A percentile compares a stretch with the other conserved stretches of the same genome.
phyloP scores from a whole-genome alignment of 2,329 filamentous ascomycete genomes.

The Diaporthe caulivora region DNA sequence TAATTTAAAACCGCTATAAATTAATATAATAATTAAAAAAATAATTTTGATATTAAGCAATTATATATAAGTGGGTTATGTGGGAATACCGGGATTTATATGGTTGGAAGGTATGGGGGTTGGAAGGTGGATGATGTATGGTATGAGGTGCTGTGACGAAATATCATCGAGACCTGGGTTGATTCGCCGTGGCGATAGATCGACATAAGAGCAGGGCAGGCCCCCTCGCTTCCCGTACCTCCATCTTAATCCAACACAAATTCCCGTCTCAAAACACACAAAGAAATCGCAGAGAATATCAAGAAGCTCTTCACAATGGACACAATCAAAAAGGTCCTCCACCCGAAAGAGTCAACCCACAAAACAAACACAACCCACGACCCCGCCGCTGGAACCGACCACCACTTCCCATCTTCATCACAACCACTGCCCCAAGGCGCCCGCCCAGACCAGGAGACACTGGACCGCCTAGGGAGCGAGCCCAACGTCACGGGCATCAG shows the following conservation, averaged over 20 bases:
- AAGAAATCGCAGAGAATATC: not conserved
- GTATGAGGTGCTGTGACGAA: conserved; percentile 2
- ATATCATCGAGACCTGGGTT: not conserved
- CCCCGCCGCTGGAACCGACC: conserved; percentile 6
- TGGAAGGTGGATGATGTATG: too few species aligned
- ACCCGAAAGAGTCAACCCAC: conserved; percentile 33
- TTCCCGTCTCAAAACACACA: not conserved
- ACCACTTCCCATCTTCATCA: not conserved
- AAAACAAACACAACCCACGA: conserved; percentile 17
- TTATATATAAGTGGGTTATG: too few species aligned
- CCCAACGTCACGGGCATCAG: conserved; percentile 33
- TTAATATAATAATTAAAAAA: too few species aligned
- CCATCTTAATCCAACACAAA: not conserved
- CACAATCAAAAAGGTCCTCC: conserved; percentile 38
- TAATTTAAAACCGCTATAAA: too few species aligned
- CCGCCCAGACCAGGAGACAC: conserved; percentile 29
- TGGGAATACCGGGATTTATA: too few species aligned
- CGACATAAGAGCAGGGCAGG: not conserved
- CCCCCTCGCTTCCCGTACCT: not conserved
- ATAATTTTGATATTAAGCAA: too few species aligned
- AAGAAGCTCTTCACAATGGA: conserved; percentile 31
- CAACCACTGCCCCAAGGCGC: not conserved
- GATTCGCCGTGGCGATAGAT: not conserved
- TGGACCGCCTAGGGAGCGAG: conserved; percentile 31
- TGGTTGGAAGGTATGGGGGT: too few species aligned